A percentile compares a stretch with the other conserved stretches of the same genome.
Evolutionary conservation across 805 yeast species (phyloP).

Genomic region (Candida silvicultrix): DNA sequence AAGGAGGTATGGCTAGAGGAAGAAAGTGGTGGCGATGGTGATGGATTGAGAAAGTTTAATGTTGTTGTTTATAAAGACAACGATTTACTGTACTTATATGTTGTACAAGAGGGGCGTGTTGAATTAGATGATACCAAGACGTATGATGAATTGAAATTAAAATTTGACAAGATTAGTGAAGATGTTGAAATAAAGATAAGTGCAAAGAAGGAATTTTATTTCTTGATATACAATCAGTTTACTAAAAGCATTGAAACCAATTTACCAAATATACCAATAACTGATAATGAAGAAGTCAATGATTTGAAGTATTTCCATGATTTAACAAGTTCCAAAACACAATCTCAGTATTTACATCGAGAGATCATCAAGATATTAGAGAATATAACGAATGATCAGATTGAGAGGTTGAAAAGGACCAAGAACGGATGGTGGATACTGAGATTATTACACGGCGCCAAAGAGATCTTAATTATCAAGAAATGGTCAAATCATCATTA

Average conservation of each 20-base stretch:
- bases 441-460: constrained; percentile 1
- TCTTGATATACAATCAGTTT: constrained; percentile 6
- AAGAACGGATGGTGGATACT: constrained; percentile 22
- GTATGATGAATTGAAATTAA: constrained; percentile 2
- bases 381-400: constrained; percentile 1
- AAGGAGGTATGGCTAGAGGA: constrained; percentile 16
- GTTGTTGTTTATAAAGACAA: constrained; percentile 10
- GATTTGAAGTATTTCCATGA: constrained; percentile 9
- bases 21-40: constrained; percentile 5
- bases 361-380: constrained; percentile 8
- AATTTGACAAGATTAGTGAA: neutral
- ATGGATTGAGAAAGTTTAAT: constrained; percentile 11
- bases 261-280: constrained; percentile 9
- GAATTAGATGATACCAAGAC: constrained; percentile 7
- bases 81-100: neutral
- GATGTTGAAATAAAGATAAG: constrained; percentile 1
- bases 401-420: constrained; percentile 14
- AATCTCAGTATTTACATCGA: constrained; percentile 12
- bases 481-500: constrained; percentile 7
- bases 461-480: constrained; percentile 12
- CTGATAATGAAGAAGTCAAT: constrained; percentile 9
- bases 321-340: constrained; percentile 5
- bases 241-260: constrained; percentile 9
- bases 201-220: constrained; percentile 9
- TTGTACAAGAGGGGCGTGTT: constrained; percentile 12